Base-by-base conservation (phyloP, 148 eudicot species). In the Amaranthus cruentus region DNA sequence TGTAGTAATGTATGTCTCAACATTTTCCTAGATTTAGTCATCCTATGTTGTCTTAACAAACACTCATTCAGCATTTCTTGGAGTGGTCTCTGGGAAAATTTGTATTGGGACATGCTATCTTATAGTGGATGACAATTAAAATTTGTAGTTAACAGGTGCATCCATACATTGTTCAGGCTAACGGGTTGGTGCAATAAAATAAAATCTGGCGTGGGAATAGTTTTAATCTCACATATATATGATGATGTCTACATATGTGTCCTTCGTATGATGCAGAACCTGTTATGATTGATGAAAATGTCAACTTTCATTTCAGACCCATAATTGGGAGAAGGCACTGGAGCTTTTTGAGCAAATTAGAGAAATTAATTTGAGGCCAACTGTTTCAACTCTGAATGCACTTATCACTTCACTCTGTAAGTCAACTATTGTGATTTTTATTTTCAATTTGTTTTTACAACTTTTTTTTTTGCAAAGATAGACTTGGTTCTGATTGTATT, bases 321-420 rank as follows among this genome's bases (percentile, higher is more conserved):
- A 76, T 82, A 81, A 83, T 78, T 90, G 96, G 97, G 77, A 86
- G 87, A 90, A 83, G 82, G 99, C 99, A 56, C 77, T 91, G 85
- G 89, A 86, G 81, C 85, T 95, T 28, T 87, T 88, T 78, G 94
- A 86, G 83, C 87, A 91, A 43, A 81, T 90, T 69, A 90, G 87
- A 82, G 66, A 82, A 53, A 76, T 83, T 84, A 86, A 82, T 51
- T 67, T 95, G 85, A 86, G 79, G 74, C 97, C 93, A 67, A 82
- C 97, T 59, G 93, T 95, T 73, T 75, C 93, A 62, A 87, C 91
- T 62, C 81, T 91, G 90, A 95, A 95, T 87, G 99, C 99, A 54
- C 83, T 91, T 73, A 81, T 95, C 62, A 95, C 99, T 74, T 88
- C 90, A 58, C 80, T 95, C 75, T 91, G 99, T 95, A 88, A 87